Percentiles rank a stretch among this genome's conserved stretches.
phyloP scores from a whole-genome alignment of 805 yeast genomes.

The Yarrowia sp. region DNA sequence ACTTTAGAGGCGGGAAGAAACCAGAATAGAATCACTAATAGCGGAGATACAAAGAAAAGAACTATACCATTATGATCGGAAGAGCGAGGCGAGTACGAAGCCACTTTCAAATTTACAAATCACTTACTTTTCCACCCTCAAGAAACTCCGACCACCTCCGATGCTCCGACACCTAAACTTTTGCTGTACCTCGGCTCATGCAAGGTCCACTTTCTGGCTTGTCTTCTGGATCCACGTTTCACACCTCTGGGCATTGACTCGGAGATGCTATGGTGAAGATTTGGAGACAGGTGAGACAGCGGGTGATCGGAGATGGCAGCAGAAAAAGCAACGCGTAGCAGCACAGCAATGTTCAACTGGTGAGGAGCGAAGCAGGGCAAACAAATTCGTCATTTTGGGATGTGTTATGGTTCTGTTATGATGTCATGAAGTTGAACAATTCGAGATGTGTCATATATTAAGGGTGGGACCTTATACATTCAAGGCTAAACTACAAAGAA shows the following conservation, averaged over 20 bases:
- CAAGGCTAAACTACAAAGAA: no score
- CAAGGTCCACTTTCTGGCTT: not conserved
- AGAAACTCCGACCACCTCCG: not conserved
- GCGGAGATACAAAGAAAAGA: no score
- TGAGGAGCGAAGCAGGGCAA: not conserved
- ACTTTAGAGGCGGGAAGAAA: not conserved
- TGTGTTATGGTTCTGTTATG: no score
- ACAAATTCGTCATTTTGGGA: no score
- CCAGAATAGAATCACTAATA: no score
- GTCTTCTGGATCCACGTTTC: not conserved
- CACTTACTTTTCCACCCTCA: not conserved
- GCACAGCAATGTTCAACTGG: not conserved
- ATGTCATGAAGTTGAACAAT: no score
- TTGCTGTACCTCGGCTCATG: conserved; percentile 20
- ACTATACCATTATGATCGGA: not conserved
- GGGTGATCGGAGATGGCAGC: not conserved
- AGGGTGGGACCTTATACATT: no score
- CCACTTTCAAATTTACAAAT: no score
- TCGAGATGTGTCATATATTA: no score
- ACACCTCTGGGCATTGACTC: no score
- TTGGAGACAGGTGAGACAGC: no score
- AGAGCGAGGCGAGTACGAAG: not conserved
- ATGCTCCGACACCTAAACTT: conserved; percentile 4
- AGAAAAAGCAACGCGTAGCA: not conserved
- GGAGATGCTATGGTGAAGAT: no score